These are phyloP conservation scores for Stygiomarasmius scandens DNA, from an alignment of 1,284 basidiomycete species.

Conservation along the genomic window DNA sequence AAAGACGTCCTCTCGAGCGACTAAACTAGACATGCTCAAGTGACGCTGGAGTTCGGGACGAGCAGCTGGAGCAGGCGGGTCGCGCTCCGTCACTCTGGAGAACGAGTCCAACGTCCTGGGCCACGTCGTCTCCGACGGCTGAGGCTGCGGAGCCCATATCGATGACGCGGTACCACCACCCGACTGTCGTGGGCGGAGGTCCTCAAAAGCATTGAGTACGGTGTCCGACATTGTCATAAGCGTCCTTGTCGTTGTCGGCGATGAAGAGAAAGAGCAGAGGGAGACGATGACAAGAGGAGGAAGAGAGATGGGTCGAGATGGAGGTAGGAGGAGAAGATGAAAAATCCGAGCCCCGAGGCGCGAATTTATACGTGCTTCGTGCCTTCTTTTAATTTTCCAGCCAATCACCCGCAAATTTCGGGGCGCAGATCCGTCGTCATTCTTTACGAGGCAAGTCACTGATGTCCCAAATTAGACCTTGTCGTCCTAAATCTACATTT, in stretches of 20 bases:
- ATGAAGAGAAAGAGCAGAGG: neutral
- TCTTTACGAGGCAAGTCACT: too few species aligned
- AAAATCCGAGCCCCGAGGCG: neutral
- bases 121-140: slow-evolving; percentile 66
- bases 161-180: slow-evolving; percentile 34
- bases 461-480: too few species aligned
- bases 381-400: neutral
- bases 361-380: neutral
- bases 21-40: slow-evolving; percentile 22
- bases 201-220: slow-evolving; percentile 4
- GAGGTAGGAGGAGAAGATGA: slow-evolving; percentile 3
- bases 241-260: slow-evolving; percentile 7
- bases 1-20: slow-evolving; percentile 63
- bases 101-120: slow-evolving; percentile 63
- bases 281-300: neutral
- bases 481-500: too few species aligned
- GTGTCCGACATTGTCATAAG: slow-evolving; percentile 9
- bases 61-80: slow-evolving; percentile 11
- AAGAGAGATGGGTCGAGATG: neutral
- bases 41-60: slow-evolving; percentile 25
- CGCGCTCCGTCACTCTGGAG: slow-evolving; percentile 48
- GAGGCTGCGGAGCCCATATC: slow-evolving; percentile 79
- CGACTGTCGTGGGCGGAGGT: slow-evolving; percentile 11
- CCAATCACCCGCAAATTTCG: neutral
- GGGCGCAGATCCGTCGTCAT: too few species aligned